A percentile compares a stretch with the other conserved stretches of the same genome.
phyloP scores from a whole-genome alignment of 352 stramenopile genomes.

The Globisporangium paroecandrum region DNA sequence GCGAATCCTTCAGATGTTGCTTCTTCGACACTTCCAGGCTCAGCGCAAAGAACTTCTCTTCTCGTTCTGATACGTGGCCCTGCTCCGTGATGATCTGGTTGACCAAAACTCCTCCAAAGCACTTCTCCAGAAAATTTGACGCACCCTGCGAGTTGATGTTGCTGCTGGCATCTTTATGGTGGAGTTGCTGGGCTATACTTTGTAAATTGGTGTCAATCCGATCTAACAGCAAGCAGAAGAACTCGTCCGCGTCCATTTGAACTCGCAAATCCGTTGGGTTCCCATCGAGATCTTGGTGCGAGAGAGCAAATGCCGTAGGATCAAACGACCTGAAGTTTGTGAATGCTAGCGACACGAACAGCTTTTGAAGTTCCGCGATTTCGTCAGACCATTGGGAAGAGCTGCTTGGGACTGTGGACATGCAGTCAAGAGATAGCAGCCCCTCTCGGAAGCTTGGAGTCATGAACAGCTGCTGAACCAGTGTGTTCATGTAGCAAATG shows the following conservation, averaged over 20 bases:
- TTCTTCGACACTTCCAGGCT: slow-evolving; percentile 81
- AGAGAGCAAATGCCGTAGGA: slow-evolving; percentile 60
- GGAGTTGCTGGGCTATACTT: neutral
- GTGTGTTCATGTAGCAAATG: slow-evolving; percentile 99
- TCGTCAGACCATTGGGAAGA: slow-evolving; percentile 42
- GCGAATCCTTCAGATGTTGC: slow-evolving; percentile 49
- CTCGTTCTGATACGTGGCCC: slow-evolving; percentile 70
- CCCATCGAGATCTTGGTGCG: slow-evolving; percentile 68
- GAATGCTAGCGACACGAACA: slow-evolving; percentile 59
- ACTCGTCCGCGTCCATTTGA: slow-evolving; percentile 85
- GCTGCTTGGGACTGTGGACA: neutral
- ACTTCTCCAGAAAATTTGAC: slow-evolving; percentile 29
- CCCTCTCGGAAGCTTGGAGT: slow-evolving; percentile 55
- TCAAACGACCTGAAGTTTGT: slow-evolving; percentile 51
- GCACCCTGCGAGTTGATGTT: neutral
- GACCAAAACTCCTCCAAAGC: slow-evolving; percentile 74
- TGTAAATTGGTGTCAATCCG: slow-evolving; percentile 49
- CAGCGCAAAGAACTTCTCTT: slow-evolving; percentile 84
- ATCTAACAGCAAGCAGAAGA: slow-evolving; percentile 77
- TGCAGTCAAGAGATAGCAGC: slow-evolving; percentile 39
- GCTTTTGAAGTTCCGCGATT: slow-evolving; percentile 55
- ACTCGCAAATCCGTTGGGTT: slow-evolving; percentile 66
- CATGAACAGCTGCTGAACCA: slow-evolving; percentile 96
- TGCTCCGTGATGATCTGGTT: slow-evolving; percentile 83
- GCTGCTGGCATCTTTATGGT: neutral